phyloP scores from a whole-genome alignment of 352 stramenopile genomes.

The Pythium periplocum region DNA sequence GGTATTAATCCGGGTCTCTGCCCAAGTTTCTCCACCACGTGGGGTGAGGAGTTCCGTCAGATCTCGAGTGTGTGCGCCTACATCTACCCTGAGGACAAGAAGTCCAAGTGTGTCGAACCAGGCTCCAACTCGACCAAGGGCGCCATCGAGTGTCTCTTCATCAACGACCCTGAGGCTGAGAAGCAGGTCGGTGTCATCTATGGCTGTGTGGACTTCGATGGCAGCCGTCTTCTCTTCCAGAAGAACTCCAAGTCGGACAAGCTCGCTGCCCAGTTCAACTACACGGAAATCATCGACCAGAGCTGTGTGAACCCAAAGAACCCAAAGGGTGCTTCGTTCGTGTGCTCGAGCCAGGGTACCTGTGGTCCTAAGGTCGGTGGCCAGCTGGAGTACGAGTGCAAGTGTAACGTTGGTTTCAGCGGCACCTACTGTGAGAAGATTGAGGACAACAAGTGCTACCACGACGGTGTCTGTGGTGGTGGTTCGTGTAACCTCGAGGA shows the following conservation, averaged over 20 bases:
- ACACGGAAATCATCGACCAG: conserved; percentile 42
- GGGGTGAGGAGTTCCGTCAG: conserved; percentile 48
- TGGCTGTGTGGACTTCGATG: conserved; percentile 77
- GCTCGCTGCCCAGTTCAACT: conserved; percentile 54
- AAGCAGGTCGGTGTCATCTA: conserved; percentile 49
- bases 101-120: conserved; percentile 32
- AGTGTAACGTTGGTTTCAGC: conserved; percentile 73
- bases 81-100: conserved; percentile 35
- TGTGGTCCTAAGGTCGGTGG: conserved; percentile 35
- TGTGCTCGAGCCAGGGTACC: conserved; percentile 72
- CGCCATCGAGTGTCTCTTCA: conserved; percentile 24
- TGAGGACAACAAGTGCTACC: conserved; percentile 62
- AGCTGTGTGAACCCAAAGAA: conserved; percentile 57
- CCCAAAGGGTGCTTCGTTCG: conserved; percentile 39
- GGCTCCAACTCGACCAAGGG: conserved; percentile 24
- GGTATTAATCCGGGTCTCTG: conserved; percentile 50
- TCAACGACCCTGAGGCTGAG: conserved; percentile 19
- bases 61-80: conserved; percentile 74
- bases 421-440: conserved; percentile 76
- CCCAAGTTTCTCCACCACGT: conserved; percentile 69
- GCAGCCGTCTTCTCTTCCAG: conserved; percentile 50
- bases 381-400: conserved; percentile 55
- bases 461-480: conserved; percentile 55
- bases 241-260: conserved; percentile 39
- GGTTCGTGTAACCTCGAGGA: conserved; percentile 57